A percentile compares a stretch with the other conserved stretches of the same genome.
phyloP scores from a whole-genome alignment of 495 filamentous ascomycete species.

The Lentithecium fluviatile region DNA sequence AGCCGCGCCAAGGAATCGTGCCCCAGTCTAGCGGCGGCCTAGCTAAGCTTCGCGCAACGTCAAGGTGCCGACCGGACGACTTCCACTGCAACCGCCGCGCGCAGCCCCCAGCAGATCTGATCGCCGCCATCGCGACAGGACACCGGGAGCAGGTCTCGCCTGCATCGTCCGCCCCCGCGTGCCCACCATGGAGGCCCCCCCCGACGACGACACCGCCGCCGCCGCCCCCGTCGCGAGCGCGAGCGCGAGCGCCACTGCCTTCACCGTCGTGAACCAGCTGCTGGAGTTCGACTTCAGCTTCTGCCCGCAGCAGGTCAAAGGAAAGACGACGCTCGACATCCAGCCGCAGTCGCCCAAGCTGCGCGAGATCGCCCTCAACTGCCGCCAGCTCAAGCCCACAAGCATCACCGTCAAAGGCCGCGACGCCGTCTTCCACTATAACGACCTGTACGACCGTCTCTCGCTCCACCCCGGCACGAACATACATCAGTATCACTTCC shows the following conservation, averaged over 20 bases:
- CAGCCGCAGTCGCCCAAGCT: constrained; percentile 66
- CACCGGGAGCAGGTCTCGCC: constrained; percentile 6
- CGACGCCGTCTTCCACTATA: constrained; percentile 55
- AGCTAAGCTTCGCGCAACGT: background rate
- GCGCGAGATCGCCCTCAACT: constrained; percentile 71
- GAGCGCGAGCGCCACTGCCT: constrained; percentile 35
- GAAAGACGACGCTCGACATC: constrained; percentile 77
- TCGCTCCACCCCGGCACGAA: constrained; percentile 60
- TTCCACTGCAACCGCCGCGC: background rate
- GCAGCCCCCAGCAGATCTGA: background rate
- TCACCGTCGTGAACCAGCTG: constrained; percentile 73
- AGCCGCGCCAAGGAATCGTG: constrained; percentile 14
- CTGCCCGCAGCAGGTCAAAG: constrained; percentile 66
- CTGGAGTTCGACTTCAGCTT: constrained; percentile 90
- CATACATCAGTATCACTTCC: constrained; percentile 76
- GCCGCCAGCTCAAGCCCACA: constrained; percentile 78
- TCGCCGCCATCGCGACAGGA: background rate
- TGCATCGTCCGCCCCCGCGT: constrained; percentile 8
- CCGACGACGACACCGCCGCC: constrained; percentile 1
- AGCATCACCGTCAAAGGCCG: constrained; percentile 69
- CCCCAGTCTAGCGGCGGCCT: constrained; percentile 5
- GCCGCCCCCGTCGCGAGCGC: constrained; percentile 63
- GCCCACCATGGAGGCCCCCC: constrained; percentile 8
- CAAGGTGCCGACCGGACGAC: background rate
- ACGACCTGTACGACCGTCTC: constrained; percentile 69